phyloP scores from a whole-genome alignment of 1,139 yeast species.

The Geotrichum candidum region DNA sequence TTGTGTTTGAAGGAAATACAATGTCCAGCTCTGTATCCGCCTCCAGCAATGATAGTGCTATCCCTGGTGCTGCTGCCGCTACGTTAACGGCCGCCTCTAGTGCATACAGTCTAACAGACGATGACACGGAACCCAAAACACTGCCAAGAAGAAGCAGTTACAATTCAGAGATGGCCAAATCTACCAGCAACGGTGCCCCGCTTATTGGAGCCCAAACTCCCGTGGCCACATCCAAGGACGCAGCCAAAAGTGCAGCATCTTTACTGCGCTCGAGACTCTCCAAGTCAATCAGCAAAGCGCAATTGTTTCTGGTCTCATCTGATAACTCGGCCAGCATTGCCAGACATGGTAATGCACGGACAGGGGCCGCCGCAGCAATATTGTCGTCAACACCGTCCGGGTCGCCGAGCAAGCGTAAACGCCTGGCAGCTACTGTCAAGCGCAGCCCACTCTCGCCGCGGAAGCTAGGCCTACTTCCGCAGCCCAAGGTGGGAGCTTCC shows the following conservation, averaged over 20 bases:
- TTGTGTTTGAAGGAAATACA: conserved; percentile 18
- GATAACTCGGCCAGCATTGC: neutral
- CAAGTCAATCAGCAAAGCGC: conserved; percentile 6
- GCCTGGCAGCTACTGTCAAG: neutral
- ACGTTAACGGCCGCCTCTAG: neutral
- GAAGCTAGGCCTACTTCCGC: neutral
- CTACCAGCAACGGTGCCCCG: neutral
- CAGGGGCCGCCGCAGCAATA: neutral
- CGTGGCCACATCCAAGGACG: neutral
- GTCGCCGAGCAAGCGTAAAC: conserved; percentile 7
- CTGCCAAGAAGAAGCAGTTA: neutral
- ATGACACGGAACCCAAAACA: neutral
- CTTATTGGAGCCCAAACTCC: neutral
- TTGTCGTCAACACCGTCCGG: neutral
- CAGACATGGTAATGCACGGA: neutral
- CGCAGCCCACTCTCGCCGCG: conserved; percentile 14
- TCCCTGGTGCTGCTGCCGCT: neutral
- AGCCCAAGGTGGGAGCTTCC: neutral
- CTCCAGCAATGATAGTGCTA: neutral
- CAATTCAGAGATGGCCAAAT: neutral
- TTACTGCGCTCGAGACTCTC: conserved; percentile 4
- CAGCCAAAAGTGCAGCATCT: neutral
- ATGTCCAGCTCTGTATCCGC: neutral
- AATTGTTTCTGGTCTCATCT: neutral
- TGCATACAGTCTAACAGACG: neutral